Evolutionary conservation across 1,284 basidiomycete species (phyloP).

Genomic region (Puccinia coronata): DNA sequence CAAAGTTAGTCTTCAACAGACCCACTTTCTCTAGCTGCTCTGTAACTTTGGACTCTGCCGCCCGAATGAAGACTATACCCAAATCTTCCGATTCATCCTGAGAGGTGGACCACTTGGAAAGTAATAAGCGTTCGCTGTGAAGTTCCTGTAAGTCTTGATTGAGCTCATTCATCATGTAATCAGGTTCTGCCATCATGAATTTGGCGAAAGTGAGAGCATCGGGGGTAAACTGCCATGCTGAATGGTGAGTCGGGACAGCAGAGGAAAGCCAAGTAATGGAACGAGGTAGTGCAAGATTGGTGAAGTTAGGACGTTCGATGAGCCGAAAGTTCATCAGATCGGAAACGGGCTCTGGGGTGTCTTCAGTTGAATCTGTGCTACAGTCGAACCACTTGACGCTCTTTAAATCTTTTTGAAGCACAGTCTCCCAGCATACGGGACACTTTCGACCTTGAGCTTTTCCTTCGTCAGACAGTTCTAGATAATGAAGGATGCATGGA

Average conservation of each 20-base stretch:
- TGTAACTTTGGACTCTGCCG: slow-evolving; percentile 73
- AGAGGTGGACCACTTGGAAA: slow-evolving; percentile 58
- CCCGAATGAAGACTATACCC: slow-evolving; percentile 77
- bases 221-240: slow-evolving; percentile 92
- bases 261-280: slow-evolving; percentile 91
- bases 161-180: slow-evolving; percentile 74
- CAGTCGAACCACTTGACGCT: slow-evolving; percentile 68
- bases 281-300: slow-evolving; percentile 89
- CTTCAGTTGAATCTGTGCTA: slow-evolving; percentile 43
- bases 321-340: slow-evolving; percentile 74
- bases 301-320: slow-evolving; percentile 88
- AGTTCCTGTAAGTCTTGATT: slow-evolving; percentile 74
- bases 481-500: slow-evolving; percentile 69
- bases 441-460: slow-evolving; percentile 75
- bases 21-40: slow-evolving; percentile 75
- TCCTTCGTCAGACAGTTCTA: slow-evolving; percentile 74
- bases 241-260: slow-evolving; percentile 81
- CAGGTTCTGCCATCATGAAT: slow-evolving; percentile 93
- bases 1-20: slow-evolving; percentile 68
- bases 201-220: slow-evolving; percentile 85
- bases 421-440: slow-evolving; percentile 92
- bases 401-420: slow-evolving; percentile 88
- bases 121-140: slow-evolving; percentile 67
- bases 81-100: slow-evolving; percentile 56
- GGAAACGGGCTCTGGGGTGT: not conserved